These are phyloP conservation scores for Pelargonium citronellum DNA, from an alignment of 441 rosid genomes.

Conservation along the genomic window DNA sequence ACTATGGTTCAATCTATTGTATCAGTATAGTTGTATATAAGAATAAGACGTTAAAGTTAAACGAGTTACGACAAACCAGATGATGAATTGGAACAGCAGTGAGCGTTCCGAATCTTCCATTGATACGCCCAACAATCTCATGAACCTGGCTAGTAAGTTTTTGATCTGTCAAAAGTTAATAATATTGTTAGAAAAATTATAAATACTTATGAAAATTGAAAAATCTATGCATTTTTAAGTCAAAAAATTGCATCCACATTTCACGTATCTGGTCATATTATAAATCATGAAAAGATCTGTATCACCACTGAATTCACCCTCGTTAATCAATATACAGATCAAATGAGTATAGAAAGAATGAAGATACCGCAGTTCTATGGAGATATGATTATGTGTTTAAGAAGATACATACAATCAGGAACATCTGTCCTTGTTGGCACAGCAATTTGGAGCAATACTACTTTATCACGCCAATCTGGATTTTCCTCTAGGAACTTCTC, in stretches of 20 bases:
- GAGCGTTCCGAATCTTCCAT: constrained; percentile 96
- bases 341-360: constrained; percentile 10
- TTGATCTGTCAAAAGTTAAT: constrained; percentile 57
- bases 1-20: not conserved
- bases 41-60: constrained; percentile 13
- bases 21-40: not conserved
- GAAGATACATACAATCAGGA: constrained; percentile 77
- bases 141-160: constrained; percentile 99
- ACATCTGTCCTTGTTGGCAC: constrained; percentile 99
- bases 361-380: constrained; percentile 6
- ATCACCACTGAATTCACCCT: not conserved
- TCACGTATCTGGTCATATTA: not conserved
- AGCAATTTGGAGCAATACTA: constrained; percentile 93
- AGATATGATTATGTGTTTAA: constrained; percentile 4
- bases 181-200: not conserved
- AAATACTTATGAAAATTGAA: too few relatives aligned
- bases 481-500: constrained; percentile 99
- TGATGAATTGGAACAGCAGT: constrained; percentile 97
- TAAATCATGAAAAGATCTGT: not conserved
- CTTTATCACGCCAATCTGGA: constrained; percentile 84
- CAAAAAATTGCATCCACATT: not conserved
- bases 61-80: constrained; percentile 50
- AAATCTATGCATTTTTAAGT: not conserved
- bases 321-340: not conserved
- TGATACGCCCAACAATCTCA: constrained; percentile 98